These are phyloP conservation scores for Trifolium pratense DNA, from an alignment of 306 rosid genomes.

Conservation along the genomic window DNA sequence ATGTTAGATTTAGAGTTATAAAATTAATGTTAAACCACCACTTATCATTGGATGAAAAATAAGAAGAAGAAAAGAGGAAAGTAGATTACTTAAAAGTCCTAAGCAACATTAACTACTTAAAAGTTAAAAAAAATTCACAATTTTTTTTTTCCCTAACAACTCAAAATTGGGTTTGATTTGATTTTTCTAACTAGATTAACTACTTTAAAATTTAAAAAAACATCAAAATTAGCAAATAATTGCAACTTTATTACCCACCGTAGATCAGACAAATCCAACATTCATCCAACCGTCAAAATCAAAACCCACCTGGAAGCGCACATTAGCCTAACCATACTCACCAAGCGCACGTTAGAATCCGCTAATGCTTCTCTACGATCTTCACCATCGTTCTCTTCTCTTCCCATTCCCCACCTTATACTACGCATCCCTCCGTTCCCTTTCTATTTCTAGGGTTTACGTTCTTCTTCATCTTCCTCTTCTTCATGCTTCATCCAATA, in stretches of 20 bases:
- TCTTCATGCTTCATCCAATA: slow-evolving; percentile 37
- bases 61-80: no score
- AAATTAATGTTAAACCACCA: no score
- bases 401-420: slow-evolving; percentile 45
- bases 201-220: not conserved
- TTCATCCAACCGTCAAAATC: not conserved
- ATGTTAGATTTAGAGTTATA: no score
- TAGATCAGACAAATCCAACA: not conserved
- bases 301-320: slow-evolving; percentile 39
- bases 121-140: no score
- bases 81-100: no score
- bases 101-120: no score
- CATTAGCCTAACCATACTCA: slow-evolving; percentile 43
- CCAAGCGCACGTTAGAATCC: slow-evolving; percentile 45
- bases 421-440: slow-evolving; percentile 59
- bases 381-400: slow-evolving; percentile 40
- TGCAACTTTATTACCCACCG: not conserved
- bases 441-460: slow-evolving; percentile 41
- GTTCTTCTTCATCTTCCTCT: slow-evolving; percentile 6
- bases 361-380: slow-evolving; percentile 36
- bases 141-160: no score
- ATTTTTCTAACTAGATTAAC: no score
- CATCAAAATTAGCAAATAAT: not conserved
- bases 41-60: no score
- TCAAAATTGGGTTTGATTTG: no score